Conservation (phyloP, 164 flowering plant species). For the Umbellularia californica region DNA sequence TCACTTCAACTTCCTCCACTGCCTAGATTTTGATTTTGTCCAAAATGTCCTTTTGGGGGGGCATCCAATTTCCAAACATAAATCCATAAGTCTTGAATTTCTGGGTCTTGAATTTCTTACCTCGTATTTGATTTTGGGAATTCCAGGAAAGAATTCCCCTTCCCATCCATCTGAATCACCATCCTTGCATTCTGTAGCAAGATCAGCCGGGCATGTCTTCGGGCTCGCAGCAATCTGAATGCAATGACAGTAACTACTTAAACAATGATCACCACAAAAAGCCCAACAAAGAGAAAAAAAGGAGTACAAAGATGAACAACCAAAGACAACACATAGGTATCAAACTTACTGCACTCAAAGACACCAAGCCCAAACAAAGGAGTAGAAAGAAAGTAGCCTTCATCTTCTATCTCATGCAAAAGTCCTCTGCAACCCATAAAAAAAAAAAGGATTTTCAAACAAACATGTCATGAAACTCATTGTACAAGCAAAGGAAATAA, state of each 20-base stretch:
- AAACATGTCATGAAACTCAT: neutral
- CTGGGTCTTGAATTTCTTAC: constrained; percentile 25
- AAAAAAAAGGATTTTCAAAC: neutral
- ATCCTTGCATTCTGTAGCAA: constrained; percentile 34
- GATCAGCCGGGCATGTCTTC: constrained; percentile 80
- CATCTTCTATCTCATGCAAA: constrained; percentile 25
- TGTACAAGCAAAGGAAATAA: neutral
- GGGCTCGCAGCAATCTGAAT: constrained; percentile 51
- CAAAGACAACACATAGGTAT: too few species aligned
- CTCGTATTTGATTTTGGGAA: constrained; percentile 91
- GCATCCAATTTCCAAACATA: neutral
- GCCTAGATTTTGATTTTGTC: neutral
- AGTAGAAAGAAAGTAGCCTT: constrained; percentile 30
- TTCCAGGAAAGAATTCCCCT: constrained; percentile 90
- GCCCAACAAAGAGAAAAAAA: neutral
- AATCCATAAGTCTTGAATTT: neutral
- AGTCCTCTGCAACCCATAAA: constrained; percentile 14
- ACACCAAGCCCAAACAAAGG: constrained; percentile 29
- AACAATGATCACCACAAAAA: neutral
- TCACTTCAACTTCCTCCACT: neutral
- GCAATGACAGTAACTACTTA: neutral
- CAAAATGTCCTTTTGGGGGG: neutral
- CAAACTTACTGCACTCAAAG: constrained; percentile 34
- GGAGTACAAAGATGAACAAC: neutral
- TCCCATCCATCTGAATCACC: constrained; percentile 61